These are phyloP conservation scores for Brassica hybrid DNA, from an alignment of 441 rosid genomes.

Conservation along the genomic window DNA sequence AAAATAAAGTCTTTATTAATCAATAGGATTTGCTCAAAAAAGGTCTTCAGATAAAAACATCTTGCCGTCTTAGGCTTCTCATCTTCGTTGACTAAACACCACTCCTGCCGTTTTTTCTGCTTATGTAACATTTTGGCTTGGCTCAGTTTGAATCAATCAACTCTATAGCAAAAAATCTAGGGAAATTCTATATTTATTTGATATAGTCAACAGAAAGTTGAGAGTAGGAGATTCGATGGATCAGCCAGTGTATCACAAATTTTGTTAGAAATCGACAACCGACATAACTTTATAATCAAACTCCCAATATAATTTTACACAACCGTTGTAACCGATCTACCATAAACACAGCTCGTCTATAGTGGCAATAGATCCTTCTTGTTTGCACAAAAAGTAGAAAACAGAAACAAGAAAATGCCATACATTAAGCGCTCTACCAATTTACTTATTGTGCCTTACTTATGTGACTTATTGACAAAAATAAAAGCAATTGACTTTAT, in stretches of 20 bases:
- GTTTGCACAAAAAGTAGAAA: neutral
- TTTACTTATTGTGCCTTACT: neutral
- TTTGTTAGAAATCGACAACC: neutral
- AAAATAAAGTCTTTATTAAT: no score
- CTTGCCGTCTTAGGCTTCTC: neutral
- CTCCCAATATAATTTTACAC: neutral
- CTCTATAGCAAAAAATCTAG: neutral
- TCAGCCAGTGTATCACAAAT: neutral
- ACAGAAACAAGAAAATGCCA: constrained; percentile 14
- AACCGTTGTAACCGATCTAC: neutral
- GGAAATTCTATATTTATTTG: neutral
- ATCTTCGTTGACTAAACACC: neutral
- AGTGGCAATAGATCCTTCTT: neutral
- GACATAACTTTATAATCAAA: neutral
- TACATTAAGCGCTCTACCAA: constrained; percentile 10
- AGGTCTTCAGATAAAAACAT: neutral
- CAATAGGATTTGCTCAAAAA: no score
- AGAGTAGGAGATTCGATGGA: neutral
- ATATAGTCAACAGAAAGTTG: neutral
- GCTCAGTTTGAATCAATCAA: neutral
- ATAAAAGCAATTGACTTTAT: neutral
- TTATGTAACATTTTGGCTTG: no score
- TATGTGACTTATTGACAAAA: constrained; percentile 10
- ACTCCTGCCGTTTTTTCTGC: no score
- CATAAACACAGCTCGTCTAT: neutral